These are phyloP conservation scores for Dissophora ornata DNA, from an alignment of 192 early-diverging fungal species.

Conservation along the genomic window DNA sequence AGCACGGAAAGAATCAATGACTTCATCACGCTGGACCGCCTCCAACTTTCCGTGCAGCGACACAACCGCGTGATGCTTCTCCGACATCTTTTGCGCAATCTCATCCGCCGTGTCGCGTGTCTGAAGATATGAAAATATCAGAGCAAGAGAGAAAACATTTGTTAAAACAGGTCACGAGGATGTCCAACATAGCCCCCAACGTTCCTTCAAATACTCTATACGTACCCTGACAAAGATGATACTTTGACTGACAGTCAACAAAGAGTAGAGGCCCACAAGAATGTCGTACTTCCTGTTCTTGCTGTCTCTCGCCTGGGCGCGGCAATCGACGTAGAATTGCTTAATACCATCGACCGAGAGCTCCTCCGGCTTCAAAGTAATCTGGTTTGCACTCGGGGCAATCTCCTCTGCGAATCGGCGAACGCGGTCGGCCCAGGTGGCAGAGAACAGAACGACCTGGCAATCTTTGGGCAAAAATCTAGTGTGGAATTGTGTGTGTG, in stretches of 20 bases:
- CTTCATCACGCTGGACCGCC: slow-evolving; percentile 82
- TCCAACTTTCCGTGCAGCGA: slow-evolving; percentile 87
- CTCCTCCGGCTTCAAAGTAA: slow-evolving; percentile 87
- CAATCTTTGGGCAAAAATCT: slow-evolving; percentile 75
- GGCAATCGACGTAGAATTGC: slow-evolving; percentile 98
- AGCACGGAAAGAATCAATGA: slow-evolving; percentile 93
- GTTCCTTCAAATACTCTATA: not conserved
- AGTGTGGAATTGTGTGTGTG: slow-evolving; percentile 3
- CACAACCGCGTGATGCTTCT: slow-evolving; percentile 85
- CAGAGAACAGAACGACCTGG: slow-evolving; percentile 95
- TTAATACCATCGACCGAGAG: slow-evolving; percentile 93
- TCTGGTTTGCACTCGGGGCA: slow-evolving; percentile 89
- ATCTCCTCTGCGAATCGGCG: slow-evolving; percentile 81
- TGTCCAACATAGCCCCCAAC: no score
- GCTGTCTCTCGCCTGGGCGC: slow-evolving; percentile 53
- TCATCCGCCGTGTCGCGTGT: slow-evolving; percentile 84
- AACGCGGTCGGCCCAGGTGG: slow-evolving; percentile 89
- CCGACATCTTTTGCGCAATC: slow-evolving; percentile 79
- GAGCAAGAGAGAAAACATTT: not conserved
- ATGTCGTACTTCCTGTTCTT: slow-evolving; percentile 84
- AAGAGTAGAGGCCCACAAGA: slow-evolving; percentile 74
- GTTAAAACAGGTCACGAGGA: no score
- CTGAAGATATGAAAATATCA: slow-evolving; percentile 54
- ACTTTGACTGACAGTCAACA: slow-evolving; percentile 94
- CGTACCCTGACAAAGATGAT: slow-evolving; percentile 94